Evolutionary conservation across 257 asterid species (phyloP).

Genomic region (Salvia splendens): DNA sequence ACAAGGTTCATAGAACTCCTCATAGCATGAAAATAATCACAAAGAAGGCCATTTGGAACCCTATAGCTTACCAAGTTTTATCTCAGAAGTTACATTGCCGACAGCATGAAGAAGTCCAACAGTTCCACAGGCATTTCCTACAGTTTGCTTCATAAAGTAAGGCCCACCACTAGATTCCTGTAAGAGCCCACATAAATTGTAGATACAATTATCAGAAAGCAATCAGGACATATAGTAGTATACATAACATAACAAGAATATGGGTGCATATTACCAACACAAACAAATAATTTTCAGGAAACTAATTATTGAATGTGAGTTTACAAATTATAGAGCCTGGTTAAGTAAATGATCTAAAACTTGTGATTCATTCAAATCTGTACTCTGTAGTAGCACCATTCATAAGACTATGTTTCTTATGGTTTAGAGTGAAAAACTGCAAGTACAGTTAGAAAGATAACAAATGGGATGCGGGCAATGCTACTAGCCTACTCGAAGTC

Average conservation of each 20-base stretch:
- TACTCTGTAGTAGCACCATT: neutral
- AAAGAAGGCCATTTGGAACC: slow-evolving; percentile 19
- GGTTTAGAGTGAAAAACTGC: neutral
- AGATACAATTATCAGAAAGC: slow-evolving; percentile 16
- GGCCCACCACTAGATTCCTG: slow-evolving; percentile 67
- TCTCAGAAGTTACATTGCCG: slow-evolving; percentile 83
- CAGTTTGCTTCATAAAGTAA: slow-evolving; percentile 94
- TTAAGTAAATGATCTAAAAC: slow-evolving; percentile 9
- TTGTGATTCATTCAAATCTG: slow-evolving; percentile 14
- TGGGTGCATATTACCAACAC: too few species aligned
- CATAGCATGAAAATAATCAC: neutral
- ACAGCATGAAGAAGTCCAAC: slow-evolving; percentile 96
- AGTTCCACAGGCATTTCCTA: slow-evolving; percentile 98
- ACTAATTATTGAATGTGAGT: too few species aligned
- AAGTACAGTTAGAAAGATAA: neutral
- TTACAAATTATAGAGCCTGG: too few species aligned
- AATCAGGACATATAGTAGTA: too few species aligned
- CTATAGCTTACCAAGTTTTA: slow-evolving; percentile 70
- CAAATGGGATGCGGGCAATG: neutral
- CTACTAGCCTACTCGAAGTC: neutral
- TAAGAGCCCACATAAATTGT: slow-evolving; percentile 34
- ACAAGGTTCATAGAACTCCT: too few species aligned
- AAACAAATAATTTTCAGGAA: too few species aligned
- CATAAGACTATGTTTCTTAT: neutral
- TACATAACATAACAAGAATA: too few species aligned